phyloP scores from a whole-genome alignment of 257 asterid species.

The Solanum corneliomulleri region DNA sequence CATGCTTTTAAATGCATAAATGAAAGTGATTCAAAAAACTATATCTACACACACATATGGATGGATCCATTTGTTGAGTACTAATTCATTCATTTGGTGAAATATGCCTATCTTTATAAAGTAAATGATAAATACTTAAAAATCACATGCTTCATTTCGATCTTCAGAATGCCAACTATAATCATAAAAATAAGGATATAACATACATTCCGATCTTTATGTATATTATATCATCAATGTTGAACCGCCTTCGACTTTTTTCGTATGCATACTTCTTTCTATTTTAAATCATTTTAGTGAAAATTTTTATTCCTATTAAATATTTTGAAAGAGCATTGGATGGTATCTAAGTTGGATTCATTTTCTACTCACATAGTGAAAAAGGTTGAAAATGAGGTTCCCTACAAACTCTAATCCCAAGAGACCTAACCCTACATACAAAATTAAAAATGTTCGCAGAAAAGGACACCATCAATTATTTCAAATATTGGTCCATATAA shows the following conservation, averaged over 20 bases:
- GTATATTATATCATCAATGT: neutral
- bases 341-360: neutral
- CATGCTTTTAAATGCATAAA: neutral
- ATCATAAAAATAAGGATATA: too few species aligned
- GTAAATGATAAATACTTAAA: neutral
- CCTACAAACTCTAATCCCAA: neutral
- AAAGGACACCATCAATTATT: neutral
- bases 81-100: neutral
- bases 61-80: neutral
- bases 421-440: neutral
- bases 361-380: neutral
- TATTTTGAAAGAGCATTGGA: neutral
- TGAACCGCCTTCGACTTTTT: too few species aligned
- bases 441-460: neutral
- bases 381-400: neutral
- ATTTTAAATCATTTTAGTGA: too few species aligned
- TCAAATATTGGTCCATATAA: neutral
- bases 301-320: too few species aligned
- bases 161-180: too few species aligned
- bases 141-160: neutral
- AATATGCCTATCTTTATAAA: neutral
- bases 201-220: too few species aligned
- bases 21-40: neutral
- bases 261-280: accelerated
- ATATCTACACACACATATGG: neutral